Base-by-base conservation (phyloP, 768 basidiomycete genomes). In the Boletus vermiculosoides region DNA sequence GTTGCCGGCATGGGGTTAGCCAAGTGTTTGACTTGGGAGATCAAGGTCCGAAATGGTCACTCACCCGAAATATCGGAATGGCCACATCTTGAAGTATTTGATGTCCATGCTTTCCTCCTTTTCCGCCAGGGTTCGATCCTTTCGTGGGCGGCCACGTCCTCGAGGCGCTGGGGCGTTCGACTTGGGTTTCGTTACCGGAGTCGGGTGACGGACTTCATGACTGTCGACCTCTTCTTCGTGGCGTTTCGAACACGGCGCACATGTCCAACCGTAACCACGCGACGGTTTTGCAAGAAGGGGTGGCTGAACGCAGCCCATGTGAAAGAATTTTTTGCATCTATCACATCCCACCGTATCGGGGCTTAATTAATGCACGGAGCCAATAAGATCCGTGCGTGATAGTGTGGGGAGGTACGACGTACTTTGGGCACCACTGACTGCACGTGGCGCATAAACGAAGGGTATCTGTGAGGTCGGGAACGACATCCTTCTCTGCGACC, bases 251-350 rank as follows among this genome's bases (percentile, higher is more conserved):
- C 95, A 98, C 1, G 94, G 92, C 0, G 92, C 91, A 66, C 96
- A 98, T 11, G 94, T 93, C 96, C 96, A 98, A 22, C 92, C 93
- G 74, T 98, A 98, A 45, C 96, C 96, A 60, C 93, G 85, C 23
- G 94, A 92, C 15, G 96, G 96, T 72, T 98, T 98, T 2, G 89
- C 88, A 18, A 81, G 77, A 9, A 98, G 76, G 3, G 96, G 96
- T 23, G 96, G 96, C 61, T 92, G 88, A 52, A 97, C 89, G 69
- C 96, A 98, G 55, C 80, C 72, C 90, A 98, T 96, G 73, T 98
- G 96, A 76, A 94, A 98, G 75, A 86, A 90, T 53, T 84, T 84
- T 76, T 94, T 92, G 81, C 96, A 98, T 46, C 88, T 80, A 69
- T 92, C 91, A 76, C 93, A 96, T 68, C 86, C 87, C 52, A 96